Percentiles rank a stretch among this genome's conserved stretches.
Evolutionary conservation across 257 asterid genomes (phyloP).

Genomic region (Nyctanthes arbortristis): DNA sequence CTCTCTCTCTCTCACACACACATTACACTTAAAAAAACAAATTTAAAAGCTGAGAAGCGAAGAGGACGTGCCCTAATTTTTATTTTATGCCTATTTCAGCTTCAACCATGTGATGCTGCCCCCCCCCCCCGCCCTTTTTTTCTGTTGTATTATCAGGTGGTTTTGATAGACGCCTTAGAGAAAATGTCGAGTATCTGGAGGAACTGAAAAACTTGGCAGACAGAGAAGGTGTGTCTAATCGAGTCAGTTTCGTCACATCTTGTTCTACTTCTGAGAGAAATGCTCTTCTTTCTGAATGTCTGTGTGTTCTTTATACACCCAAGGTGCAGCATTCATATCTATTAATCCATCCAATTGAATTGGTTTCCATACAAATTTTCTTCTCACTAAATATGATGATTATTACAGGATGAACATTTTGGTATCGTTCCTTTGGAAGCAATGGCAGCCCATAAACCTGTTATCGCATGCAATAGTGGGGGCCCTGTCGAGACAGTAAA

Average conservation of each 20-base stretch:
- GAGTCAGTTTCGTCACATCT: slow-evolving; percentile 71
- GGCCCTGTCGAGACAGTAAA: slow-evolving; percentile 89
- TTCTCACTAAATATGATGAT: slow-evolving; percentile 1
- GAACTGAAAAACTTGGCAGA: slow-evolving; percentile 77
- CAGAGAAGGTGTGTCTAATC: slow-evolving; percentile 61
- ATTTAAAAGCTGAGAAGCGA: too few relatives aligned
- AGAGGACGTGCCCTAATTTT: too few relatives aligned
- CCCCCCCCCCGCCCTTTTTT: background rate
- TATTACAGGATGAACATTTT: slow-evolving; percentile 91
- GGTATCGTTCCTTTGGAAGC: slow-evolving; percentile 98
- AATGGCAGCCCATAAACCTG: slow-evolving; percentile 95
- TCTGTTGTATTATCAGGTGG: slow-evolving; percentile 58
- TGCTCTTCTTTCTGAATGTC: slow-evolving; percentile 68
- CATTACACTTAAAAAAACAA: too few relatives aligned
- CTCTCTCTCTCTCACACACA: too few relatives aligned
- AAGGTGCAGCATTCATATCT: slow-evolving; percentile 41
- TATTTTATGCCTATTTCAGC: too few relatives aligned
- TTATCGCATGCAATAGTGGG: slow-evolving; percentile 90
- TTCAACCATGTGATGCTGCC: too few relatives aligned
- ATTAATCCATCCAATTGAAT: slow-evolving; percentile 5
- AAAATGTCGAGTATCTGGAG: slow-evolving; percentile 83
- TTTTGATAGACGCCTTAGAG: slow-evolving; percentile 79
- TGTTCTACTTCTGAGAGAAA: slow-evolving; percentile 86
- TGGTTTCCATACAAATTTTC: background rate
- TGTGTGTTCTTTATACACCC: slow-evolving; percentile 87